Conservation (phyloP, 768 basidiomycete genomes). For the Tylopilus felleus region DNA sequence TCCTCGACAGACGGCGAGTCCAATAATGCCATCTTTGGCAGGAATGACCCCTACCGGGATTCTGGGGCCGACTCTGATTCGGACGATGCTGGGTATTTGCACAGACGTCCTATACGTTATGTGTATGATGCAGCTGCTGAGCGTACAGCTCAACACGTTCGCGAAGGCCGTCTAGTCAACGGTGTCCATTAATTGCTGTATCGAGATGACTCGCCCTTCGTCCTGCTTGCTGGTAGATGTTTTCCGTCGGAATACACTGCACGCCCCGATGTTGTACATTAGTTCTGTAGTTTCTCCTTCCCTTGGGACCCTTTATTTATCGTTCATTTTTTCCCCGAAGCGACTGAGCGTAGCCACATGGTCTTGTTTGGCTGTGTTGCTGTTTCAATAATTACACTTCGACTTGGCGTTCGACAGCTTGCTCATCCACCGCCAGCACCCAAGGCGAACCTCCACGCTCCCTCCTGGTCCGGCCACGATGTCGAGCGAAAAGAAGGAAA, state of each 20-base stretch:
- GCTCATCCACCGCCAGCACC: conserved; percentile 7
- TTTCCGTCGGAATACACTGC: conserved; percentile 12
- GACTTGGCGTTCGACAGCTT: conserved; percentile 1
- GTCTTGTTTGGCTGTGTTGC: conserved; percentile 25
- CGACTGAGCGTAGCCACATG: conserved; percentile 5
- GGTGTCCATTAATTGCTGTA: conserved; percentile 42
- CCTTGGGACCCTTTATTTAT: conserved; percentile 25
- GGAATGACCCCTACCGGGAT: conserved; percentile 33
- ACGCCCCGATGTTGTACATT: conserved; percentile 24
- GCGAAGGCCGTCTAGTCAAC: conserved; percentile 42
- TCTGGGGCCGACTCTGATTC: conserved; percentile 45
- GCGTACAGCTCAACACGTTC: conserved; percentile 58
- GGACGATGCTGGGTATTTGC: conserved; percentile 39
- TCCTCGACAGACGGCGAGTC: conserved; percentile 41
- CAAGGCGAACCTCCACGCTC: neutral
- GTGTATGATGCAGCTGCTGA: conserved; percentile 95
- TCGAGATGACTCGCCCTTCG: neutral
- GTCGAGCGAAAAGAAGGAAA: conserved; percentile 27
- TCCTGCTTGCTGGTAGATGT: conserved; percentile 12
- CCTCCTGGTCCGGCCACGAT: conserved; percentile 8
- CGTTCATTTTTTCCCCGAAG: neutral
- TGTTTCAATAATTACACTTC: neutral
- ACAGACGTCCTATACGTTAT: conserved; percentile 55
- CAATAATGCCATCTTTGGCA: conserved; percentile 54
- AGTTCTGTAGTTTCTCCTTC: conserved; percentile 15